Evolutionary conservation across 495 filamentous ascomycete species (phyloP).

Genomic region (Trichoderma erinaceum): DNA sequence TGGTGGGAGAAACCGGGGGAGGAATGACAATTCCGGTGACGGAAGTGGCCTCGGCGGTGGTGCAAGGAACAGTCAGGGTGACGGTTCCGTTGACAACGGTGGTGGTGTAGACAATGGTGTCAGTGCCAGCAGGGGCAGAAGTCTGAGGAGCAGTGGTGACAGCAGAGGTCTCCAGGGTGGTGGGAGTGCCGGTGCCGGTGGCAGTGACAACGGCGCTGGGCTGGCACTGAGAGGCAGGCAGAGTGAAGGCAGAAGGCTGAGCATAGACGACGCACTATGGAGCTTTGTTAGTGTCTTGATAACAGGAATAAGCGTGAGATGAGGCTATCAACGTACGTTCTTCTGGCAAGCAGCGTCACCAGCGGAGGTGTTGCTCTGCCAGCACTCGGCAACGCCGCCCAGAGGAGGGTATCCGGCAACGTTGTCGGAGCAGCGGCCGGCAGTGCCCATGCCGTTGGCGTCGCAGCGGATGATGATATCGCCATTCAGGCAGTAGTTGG

Average conservation of each 20-base stretch:
- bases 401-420: constrained; percentile 27
- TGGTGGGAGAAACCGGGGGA: background rate
- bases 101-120: constrained; percentile 2
- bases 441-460: constrained; percentile 18
- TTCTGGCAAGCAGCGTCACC: constrained; percentile 33
- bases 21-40: background rate
- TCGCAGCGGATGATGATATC: constrained; percentile 33
- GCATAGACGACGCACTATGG: constrained; percentile 29
- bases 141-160: background rate
- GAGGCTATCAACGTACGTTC: constrained; percentile 19
- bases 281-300: background rate
- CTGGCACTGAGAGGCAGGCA: constrained; percentile 23
- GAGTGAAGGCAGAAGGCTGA: constrained; percentile 22
- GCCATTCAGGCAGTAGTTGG: constrained; percentile 27
- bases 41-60: background rate
- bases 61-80: constrained; percentile 14
- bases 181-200: background rate
- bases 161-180: background rate
- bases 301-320: background rate
- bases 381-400: constrained; percentile 26
- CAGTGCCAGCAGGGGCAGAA: background rate
- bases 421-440: constrained; percentile 26
- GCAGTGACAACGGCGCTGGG: constrained; percentile 21
- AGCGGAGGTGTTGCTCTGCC: constrained; percentile 18
- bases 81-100: constrained; percentile 9